Evolutionary conservation across 2,329 filamentous ascomycete genomes (phyloP).

Genomic region (Fusarium buxicola): DNA sequence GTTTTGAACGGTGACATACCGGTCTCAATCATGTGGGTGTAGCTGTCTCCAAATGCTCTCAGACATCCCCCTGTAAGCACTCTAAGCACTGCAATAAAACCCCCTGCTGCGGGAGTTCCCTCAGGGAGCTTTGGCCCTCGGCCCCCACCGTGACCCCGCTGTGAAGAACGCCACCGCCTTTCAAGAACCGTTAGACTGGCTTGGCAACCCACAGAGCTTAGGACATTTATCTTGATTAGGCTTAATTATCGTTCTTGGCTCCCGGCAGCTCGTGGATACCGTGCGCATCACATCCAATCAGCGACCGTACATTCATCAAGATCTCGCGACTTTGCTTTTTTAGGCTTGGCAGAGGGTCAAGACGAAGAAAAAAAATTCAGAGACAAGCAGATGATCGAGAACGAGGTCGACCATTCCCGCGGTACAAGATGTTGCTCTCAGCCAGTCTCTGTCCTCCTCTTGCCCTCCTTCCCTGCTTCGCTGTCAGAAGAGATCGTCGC

Average conservation of each 20-base stretch:
- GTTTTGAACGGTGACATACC: neutral
- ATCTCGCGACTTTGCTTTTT: conserved; percentile 32
- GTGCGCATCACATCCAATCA: conserved; percentile 12
- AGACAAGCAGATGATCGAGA: conserved; percentile 34
- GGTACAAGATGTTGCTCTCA: conserved; percentile 22
- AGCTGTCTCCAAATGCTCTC: neutral
- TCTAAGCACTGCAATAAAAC: conserved; percentile 16
- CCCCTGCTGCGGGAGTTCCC: conserved; percentile 1
- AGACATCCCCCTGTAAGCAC: conserved; percentile 33
- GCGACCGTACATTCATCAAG: neutral
- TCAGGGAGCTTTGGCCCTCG: conserved; percentile 30
- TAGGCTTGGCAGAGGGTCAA: conserved; percentile 11
- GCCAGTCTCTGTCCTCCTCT: conserved; percentile 11
- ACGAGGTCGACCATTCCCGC: neutral
- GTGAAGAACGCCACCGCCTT: conserved; percentile 27
- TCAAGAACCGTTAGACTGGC: conserved; percentile 12
- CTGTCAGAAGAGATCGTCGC: conserved; percentile 25
- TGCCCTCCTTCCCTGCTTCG: conserved; percentile 1
- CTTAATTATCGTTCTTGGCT: conserved; percentile 36
- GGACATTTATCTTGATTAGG: conserved; percentile 28
- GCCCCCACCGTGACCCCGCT: conserved; percentile 27
- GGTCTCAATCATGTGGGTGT: neutral
- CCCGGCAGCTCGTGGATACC: conserved; percentile 32
- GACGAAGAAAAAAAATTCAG: conserved; percentile 35
- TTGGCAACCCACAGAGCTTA: conserved; percentile 18